phyloP scores from a whole-genome alignment of 1,284 basidiomycete genomes.

The Tylopilus sp. region DNA sequence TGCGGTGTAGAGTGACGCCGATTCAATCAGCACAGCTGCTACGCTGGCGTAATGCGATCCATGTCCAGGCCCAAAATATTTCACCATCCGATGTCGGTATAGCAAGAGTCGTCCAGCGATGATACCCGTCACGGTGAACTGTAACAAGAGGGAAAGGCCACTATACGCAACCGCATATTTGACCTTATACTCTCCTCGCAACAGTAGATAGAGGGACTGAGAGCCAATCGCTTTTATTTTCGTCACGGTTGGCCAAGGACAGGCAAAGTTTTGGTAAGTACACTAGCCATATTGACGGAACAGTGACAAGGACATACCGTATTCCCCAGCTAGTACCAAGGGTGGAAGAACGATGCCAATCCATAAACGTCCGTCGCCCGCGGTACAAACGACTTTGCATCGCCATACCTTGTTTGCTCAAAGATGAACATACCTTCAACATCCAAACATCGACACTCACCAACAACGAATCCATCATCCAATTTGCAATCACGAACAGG shows the following conservation, averaged over 20 bases:
- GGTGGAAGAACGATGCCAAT: conserved; percentile 21
- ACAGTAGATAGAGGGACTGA: conserved; percentile 16
- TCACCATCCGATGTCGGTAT: conserved; percentile 24
- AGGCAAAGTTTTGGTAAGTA: conserved; percentile 10
- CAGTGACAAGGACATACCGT: conserved; percentile 18
- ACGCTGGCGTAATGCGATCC: conserved; percentile 24
- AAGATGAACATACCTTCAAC: background rate
- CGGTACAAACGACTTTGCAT: conserved; percentile 32
- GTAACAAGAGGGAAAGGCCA: conserved; percentile 28
- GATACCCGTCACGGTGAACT: conserved; percentile 30
- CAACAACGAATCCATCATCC: conserved; percentile 39
- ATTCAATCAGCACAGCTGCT: conserved; percentile 34
- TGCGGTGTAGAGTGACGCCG: conserved; percentile 33
- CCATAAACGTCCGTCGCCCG: conserved; percentile 23
- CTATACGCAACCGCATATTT: conserved; percentile 19
- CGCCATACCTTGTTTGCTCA: conserved; percentile 34
- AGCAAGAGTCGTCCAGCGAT: conserved; percentile 30
- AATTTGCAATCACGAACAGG: conserved; percentile 30
- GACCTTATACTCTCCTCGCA: background rate
- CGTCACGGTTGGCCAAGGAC: background rate
- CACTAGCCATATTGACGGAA: background rate
- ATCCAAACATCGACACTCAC: conserved; percentile 22
- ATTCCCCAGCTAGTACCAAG: conserved; percentile 19
- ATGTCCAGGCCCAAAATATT: conserved; percentile 25
- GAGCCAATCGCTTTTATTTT: conserved; percentile 20